Conservation (phyloP, 768 basidiomycete species). For the Rhizopogon roseolus region DNA sequence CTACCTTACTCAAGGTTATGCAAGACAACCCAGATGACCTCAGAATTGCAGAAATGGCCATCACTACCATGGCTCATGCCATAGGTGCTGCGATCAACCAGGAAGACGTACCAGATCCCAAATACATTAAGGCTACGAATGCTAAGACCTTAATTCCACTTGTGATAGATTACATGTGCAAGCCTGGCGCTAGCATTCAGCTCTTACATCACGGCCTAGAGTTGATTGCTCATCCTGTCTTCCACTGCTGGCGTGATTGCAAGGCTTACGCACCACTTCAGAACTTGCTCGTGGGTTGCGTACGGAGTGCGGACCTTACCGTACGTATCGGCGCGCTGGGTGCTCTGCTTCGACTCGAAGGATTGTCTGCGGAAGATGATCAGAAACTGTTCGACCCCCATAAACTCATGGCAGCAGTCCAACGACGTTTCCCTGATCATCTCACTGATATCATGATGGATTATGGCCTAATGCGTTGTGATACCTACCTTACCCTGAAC, state of each 20-base stretch:
- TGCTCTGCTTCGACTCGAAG: conserved; percentile 49
- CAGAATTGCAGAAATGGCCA: conserved; percentile 43
- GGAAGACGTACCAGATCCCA: conserved; percentile 31
- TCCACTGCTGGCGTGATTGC: conserved; percentile 42
- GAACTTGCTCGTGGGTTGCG: conserved; percentile 49
- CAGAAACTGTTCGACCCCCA: conserved; percentile 43
- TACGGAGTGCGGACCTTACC: conserved; percentile 52
- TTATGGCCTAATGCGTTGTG: conserved; percentile 46
- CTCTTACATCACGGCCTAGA: conserved; percentile 50
- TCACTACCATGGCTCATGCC: conserved; percentile 50
- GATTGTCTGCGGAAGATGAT: conserved; percentile 38
- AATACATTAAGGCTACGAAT: conserved; percentile 36
- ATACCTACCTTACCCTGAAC: conserved; percentile 38
- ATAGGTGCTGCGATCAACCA: conserved; percentile 39
- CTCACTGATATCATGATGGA: conserved; percentile 40
- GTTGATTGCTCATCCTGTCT: conserved; percentile 38
- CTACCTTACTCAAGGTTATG: conserved; percentile 40
- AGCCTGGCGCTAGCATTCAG: conserved; percentile 35
- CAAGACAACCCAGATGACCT: conserved; percentile 47
- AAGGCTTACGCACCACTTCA: conserved; percentile 38
- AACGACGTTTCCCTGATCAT: conserved; percentile 39
- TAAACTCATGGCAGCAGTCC: conserved; percentile 37
- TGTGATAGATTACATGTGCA: conserved; percentile 37
- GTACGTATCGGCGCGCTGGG: conserved; percentile 48
- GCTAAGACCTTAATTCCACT: conserved; percentile 39